A percentile compares a stretch with the other conserved stretches of the same genome.
Conservation (phyloP, 192 early-diverging fungal species). For the Spizellomyces punctatus region DNA sequence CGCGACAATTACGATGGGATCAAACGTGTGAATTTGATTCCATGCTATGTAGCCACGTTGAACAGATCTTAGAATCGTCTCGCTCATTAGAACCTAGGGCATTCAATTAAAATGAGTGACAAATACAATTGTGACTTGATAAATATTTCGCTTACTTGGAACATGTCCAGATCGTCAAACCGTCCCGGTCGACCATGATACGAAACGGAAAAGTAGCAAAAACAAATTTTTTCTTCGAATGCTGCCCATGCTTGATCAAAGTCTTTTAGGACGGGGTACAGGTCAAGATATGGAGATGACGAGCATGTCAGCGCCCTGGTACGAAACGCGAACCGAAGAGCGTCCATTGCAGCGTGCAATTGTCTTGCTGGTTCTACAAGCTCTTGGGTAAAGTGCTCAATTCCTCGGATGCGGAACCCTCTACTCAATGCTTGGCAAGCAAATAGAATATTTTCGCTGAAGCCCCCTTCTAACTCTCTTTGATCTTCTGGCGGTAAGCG, state of each 20-base stretch:
- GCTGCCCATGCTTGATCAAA: slow-evolving; percentile 69
- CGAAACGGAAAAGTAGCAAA: slow-evolving; percentile 66
- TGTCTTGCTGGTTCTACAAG: slow-evolving; percentile 51
- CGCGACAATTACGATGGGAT: slow-evolving; percentile 60
- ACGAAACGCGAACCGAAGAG: slow-evolving; percentile 55
- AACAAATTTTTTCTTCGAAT: slow-evolving; percentile 72
- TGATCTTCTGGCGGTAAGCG: slow-evolving; percentile 71
- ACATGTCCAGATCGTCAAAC: slow-evolving; percentile 50
- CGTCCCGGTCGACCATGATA: slow-evolving; percentile 46
- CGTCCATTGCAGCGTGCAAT: slow-evolving; percentile 59
- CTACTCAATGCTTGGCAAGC: slow-evolving; percentile 66
- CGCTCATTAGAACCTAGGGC: slow-evolving; percentile 61
- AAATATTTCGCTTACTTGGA: slow-evolving; percentile 40
- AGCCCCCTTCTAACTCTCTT: slow-evolving; percentile 65
- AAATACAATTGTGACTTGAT: slow-evolving; percentile 28
- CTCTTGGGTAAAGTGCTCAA: slow-evolving; percentile 57
- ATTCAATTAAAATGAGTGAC: neutral
- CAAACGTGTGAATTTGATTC: slow-evolving; percentile 57
- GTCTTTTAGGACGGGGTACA: slow-evolving; percentile 58
- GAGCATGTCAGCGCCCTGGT: slow-evolving; percentile 26
- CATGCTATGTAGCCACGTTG: slow-evolving; percentile 30
- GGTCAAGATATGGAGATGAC: slow-evolving; percentile 40
- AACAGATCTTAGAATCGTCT: slow-evolving; percentile 56
- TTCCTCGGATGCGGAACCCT: slow-evolving; percentile 71
- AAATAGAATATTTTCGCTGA: slow-evolving; percentile 73